phyloP scores from a whole-genome alignment of 2,329 filamentous ascomycete species.

The Xylaria sp. region DNA sequence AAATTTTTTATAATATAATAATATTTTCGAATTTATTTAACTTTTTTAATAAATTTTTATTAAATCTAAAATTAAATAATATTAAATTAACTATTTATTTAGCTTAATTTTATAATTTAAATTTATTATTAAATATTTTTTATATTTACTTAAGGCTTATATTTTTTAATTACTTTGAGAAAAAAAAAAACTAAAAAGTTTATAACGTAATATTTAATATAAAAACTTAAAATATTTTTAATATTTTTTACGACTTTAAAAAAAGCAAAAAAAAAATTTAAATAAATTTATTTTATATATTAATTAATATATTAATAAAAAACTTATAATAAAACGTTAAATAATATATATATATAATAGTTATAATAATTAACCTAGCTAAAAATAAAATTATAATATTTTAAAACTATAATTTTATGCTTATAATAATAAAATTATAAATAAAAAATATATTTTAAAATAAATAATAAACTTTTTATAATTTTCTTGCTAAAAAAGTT shows the following conservation, averaged over 20 bases:
- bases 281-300: not conserved
- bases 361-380: not conserved
- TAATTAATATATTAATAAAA: not conserved
- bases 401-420: too few species aligned
- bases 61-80: not conserved
- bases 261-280: not conserved
- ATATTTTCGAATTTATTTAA: not conserved
- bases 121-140: not conserved
- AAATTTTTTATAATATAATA: not conserved
- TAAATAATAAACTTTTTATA: not conserved
- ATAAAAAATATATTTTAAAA: not conserved
- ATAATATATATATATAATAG: not conserved
- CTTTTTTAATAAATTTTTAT: not conserved
- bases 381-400: not conserved
- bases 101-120: too few species aligned
- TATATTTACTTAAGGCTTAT: conserved; percentile 6
- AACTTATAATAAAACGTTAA: not conserved
- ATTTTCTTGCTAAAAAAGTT: not conserved
- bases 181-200: too few species aligned
- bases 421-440: not conserved
- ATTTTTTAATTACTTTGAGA: too few species aligned
- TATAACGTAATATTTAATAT: too few species aligned
- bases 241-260: conserved; percentile 5
- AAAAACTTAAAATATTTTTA: too few species aligned
- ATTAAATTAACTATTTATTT: too few species aligned